Percentiles rank a stretch among this genome's conserved stretches.
Evolutionary conservation across 2,329 filamentous ascomycete genomes (phyloP).

Genomic region (Hyphodiscus sp.): DNA sequence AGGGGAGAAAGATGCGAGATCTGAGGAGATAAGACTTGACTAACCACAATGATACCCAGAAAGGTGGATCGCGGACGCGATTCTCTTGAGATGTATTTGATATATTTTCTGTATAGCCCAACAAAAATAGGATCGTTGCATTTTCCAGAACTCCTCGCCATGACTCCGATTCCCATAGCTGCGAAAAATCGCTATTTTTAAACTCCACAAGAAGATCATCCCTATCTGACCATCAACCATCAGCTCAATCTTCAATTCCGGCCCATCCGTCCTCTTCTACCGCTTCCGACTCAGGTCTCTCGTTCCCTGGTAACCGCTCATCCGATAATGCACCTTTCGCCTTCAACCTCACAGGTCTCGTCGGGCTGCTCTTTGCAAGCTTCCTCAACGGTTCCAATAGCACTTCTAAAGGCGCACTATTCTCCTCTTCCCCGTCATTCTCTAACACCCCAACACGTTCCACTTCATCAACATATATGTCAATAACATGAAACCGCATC

Average conservation of each 20-base stretch:
- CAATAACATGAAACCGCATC: slow-evolving; percentile 76
- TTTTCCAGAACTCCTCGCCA: slow-evolving; percentile 20
- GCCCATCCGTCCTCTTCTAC: slow-evolving; percentile 33
- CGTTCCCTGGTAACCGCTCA: slow-evolving; percentile 62
- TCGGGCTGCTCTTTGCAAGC: slow-evolving; percentile 45
- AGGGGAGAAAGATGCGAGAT: slow-evolving; percentile 4
- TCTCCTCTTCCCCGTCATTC: slow-evolving; percentile 29
- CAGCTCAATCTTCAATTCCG: slow-evolving; percentile 26
- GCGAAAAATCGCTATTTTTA: background rate
- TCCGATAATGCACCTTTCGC: slow-evolving; percentile 67
- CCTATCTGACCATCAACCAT: background rate
- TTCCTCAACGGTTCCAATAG: slow-evolving; percentile 39
- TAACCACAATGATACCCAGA: slow-evolving; percentile 13
- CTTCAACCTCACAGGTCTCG: slow-evolving; percentile 65
- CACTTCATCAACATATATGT: slow-evolving; percentile 88
- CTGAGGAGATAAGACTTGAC: background rate
- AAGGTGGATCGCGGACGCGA: slow-evolving; percentile 12
- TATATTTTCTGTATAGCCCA: slow-evolving; percentile 11
- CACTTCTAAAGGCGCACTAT: slow-evolving; percentile 31
- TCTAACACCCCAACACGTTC: slow-evolving; percentile 58
- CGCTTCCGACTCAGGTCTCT: slow-evolving; percentile 18
- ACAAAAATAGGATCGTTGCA: slow-evolving; percentile 11
- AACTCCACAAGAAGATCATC: background rate
- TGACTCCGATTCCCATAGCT: background rate
- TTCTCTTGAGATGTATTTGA: slow-evolving; percentile 8